A percentile compares a stretch with the other conserved stretches of the same genome.
phyloP scores from a whole-genome alignment of 768 basidiomycete species.

The Rhizopogon roseolus region DNA sequence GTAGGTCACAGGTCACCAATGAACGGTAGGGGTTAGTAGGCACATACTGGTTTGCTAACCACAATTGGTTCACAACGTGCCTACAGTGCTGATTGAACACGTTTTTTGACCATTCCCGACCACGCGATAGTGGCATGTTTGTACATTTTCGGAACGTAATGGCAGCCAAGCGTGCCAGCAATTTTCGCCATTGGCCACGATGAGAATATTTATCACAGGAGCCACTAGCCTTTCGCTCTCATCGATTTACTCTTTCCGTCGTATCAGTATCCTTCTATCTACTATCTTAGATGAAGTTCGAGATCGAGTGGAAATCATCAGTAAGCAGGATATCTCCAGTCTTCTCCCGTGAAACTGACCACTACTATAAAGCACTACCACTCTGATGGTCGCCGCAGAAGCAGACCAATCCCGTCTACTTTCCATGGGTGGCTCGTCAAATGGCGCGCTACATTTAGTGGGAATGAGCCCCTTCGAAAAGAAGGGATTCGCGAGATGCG shows the following conservation, averaged over 20 bases:
- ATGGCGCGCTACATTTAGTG: slow-evolving; percentile 65
- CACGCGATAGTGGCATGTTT: not conserved
- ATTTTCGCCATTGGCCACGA: not conserved
- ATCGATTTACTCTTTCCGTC: not conserved
- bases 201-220: not conserved
- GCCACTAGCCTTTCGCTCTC: not conserved
- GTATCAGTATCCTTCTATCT: not conserved
- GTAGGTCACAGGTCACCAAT: too few relatives aligned
- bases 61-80: too few relatives aligned
- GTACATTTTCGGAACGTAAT: not conserved
- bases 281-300: slow-evolving; percentile 13
- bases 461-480: slow-evolving; percentile 55
- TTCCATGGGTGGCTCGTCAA: slow-evolving; percentile 81
- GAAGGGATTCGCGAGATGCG: slow-evolving; percentile 73
- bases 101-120: too few relatives aligned
- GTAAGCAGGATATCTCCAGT: slow-evolving; percentile 12
- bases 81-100: too few relatives aligned
- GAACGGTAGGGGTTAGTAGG: too few relatives aligned
- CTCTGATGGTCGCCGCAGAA: slow-evolving; percentile 36
- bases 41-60: too few relatives aligned
- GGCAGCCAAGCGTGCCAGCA: not conserved
- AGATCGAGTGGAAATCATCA: slow-evolving; percentile 31
- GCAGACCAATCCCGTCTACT: slow-evolving; percentile 47
- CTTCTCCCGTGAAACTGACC: not conserved
- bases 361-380: slow-evolving; percentile 24